Conservation (phyloP, 805 yeast species). For the Ogataea pignaliae region DNA sequence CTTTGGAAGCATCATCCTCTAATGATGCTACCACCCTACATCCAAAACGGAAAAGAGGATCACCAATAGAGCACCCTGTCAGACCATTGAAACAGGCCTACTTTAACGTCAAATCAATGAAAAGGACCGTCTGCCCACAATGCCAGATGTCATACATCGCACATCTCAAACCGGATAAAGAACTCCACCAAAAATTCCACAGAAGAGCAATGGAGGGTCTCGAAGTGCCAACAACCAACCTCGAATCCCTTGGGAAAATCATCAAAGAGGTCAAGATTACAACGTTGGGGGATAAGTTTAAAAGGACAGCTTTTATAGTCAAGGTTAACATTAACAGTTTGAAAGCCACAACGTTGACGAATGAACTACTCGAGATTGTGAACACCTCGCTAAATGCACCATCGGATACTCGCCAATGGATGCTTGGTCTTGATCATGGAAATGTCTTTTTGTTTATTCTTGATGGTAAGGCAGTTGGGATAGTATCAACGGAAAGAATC, state of each 20-base stretch:
- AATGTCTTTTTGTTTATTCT: slow-evolving; percentile 47
- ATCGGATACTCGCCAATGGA: slow-evolving; percentile 19
- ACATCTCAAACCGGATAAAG: slow-evolving; percentile 37
- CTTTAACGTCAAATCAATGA: slow-evolving; percentile 11
- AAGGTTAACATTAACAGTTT: slow-evolving; percentile 31
- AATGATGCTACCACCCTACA: too few relatives aligned
- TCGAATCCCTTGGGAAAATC: slow-evolving; percentile 6
- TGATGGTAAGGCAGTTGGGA: slow-evolving; percentile 44
- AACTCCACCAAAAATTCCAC: slow-evolving; percentile 51
- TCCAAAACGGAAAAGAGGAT: slow-evolving; percentile 4
- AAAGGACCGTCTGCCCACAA: slow-evolving; percentile 35
- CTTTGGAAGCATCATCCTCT: too few relatives aligned
- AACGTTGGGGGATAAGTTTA: neutral
- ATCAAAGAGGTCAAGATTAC: slow-evolving; percentile 4
- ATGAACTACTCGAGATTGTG: slow-evolving; percentile 45
- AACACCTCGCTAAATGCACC: slow-evolving; percentile 62
- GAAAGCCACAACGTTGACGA: slow-evolving; percentile 31
- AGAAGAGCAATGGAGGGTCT: slow-evolving; percentile 31
- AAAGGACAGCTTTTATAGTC: slow-evolving; percentile 22
- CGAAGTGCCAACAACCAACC: slow-evolving; percentile 4
- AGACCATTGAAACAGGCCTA: slow-evolving; percentile 12
- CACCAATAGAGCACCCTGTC: neutral
- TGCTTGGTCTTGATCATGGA: slow-evolving; percentile 29
- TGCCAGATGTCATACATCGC: slow-evolving; percentile 53
- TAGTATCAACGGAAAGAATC: slow-evolving; percentile 49